Percentiles rank a stretch among this genome's conserved stretches.
phyloP scores from a whole-genome alignment of 225 moss, liverwort and hornwort genomes.

The Ulota crispa region DNA sequence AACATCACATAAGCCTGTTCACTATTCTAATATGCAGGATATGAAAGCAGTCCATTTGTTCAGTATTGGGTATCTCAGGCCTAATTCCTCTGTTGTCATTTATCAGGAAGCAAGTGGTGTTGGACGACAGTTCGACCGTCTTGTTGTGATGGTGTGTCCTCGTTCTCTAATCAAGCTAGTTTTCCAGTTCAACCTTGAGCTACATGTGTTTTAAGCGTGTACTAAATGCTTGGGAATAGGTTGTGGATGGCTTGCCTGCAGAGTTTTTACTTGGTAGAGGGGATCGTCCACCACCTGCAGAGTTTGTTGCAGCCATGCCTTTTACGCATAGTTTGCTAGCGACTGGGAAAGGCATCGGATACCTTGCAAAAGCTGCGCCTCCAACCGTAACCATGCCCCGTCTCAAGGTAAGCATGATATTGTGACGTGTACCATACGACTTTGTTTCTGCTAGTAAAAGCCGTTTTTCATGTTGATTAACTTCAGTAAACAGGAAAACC shows the following conservation, averaged over 20 bases:
- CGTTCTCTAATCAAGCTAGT: not conserved
- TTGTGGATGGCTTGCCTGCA: constrained; percentile 88
- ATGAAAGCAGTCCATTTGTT: not conserved
- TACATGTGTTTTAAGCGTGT: not conserved
- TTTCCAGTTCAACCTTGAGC: not conserved
- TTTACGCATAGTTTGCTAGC: constrained; percentile 62
- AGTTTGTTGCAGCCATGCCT: constrained; percentile 67
- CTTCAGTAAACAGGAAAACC: not conserved
- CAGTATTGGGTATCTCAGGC: not conserved
- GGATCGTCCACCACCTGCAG: constrained; percentile 42
- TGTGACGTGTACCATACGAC: not conserved
- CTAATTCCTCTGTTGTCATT: constrained; percentile 15
- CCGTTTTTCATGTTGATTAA: constrained; percentile 2
- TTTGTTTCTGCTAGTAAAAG: not conserved
- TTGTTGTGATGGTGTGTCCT: constrained; percentile 68
- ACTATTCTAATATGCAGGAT: not conserved
- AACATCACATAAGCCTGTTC: not conserved
- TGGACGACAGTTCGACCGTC: constrained; percentile 71
- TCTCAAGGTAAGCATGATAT: constrained; percentile 58
- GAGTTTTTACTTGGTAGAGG: constrained; percentile 77
- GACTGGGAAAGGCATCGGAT: constrained; percentile 62
- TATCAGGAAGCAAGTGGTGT: constrained; percentile 56
- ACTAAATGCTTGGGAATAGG: constrained; percentile 45
- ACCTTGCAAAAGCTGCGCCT: constrained; percentile 82
- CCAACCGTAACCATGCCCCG: constrained; percentile 97